Evolutionary conservation across 2,329 filamentous ascomycete species (phyloP).

Genomic region (Cladosporium sp.): DNA sequence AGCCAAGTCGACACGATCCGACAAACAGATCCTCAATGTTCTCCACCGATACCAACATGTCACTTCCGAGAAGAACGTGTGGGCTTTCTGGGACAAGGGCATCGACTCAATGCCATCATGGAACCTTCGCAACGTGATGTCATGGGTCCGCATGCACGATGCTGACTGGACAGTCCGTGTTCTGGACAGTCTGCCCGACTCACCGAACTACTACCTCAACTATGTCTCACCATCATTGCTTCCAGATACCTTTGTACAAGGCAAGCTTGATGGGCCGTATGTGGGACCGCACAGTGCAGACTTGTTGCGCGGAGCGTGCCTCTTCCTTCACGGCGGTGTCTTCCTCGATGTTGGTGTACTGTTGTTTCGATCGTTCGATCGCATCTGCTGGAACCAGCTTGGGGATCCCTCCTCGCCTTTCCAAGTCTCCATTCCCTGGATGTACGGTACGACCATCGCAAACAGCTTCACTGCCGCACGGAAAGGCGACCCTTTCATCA

Average conservation of each 20-base stretch:
- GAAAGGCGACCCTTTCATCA: slow-evolving; percentile 37
- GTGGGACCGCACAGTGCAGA: slow-evolving; percentile 46
- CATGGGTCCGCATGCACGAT: slow-evolving; percentile 39
- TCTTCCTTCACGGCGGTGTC: slow-evolving; percentile 38
- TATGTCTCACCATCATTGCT: slow-evolving; percentile 34
- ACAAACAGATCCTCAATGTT: neutral
- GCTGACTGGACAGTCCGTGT: slow-evolving; percentile 40
- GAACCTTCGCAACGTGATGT: slow-evolving; percentile 37
- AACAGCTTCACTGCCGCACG: slow-evolving; percentile 45
- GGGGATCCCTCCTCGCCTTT: slow-evolving; percentile 35
- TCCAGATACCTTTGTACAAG: slow-evolving; percentile 38
- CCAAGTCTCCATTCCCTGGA: slow-evolving; percentile 28
- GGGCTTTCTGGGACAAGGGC: slow-evolving; percentile 40
- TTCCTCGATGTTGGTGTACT: slow-evolving; percentile 42
- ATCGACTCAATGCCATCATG: slow-evolving; percentile 33
- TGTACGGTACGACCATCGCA: slow-evolving; percentile 27
- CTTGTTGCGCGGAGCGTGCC: slow-evolving; percentile 42
- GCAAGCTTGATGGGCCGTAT: slow-evolving; percentile 43
- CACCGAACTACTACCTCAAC: slow-evolving; percentile 37
- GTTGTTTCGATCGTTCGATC: slow-evolving; percentile 35
- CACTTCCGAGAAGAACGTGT: slow-evolving; percentile 39
- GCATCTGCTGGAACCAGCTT: slow-evolving; percentile 38
- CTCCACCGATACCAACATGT: slow-evolving; percentile 21
- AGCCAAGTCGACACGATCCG: neutral
- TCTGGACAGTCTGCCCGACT: slow-evolving; percentile 35